These are phyloP conservation scores for Salix dunnii DNA, from an alignment of 345 rosid genomes.

Conservation along the genomic window DNA sequence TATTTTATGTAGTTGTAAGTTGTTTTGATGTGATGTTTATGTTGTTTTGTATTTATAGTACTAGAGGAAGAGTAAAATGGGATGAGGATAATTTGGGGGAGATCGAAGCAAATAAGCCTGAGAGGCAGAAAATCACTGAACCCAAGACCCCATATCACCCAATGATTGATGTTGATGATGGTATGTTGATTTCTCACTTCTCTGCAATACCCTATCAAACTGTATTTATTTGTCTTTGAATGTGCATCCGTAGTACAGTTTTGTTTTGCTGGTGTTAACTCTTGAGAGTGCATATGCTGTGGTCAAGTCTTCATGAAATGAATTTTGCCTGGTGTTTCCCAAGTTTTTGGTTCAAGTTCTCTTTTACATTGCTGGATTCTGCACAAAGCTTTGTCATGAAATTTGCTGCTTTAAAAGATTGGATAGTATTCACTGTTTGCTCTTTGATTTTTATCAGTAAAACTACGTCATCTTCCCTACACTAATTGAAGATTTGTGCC, in stretches of 20 bases:
- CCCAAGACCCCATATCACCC: constrained; percentile 98
- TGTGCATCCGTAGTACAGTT: background rate
- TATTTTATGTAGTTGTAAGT: background rate
- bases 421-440: background rate
- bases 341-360: background rate
- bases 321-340: background rate
- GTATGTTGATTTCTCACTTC: constrained; percentile 35
- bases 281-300: background rate
- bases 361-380: background rate
- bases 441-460: background rate
- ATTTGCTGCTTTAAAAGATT: background rate
- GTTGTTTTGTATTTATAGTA: constrained; percentile 10
- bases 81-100: constrained; percentile 81
- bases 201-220: background rate
- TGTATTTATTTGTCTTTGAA: background rate
- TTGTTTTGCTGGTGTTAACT: constrained; percentile 2
- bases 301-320: background rate
- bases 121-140: constrained; percentile 95
- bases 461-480: background rate
- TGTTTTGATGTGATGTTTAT: background rate
- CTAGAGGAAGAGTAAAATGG: constrained; percentile 76
- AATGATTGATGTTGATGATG: constrained; percentile 76
- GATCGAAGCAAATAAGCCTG: constrained; percentile 94
- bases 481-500: background rate
- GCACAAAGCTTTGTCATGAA: background rate